Evolutionary conservation across 208 protist species (phyloP).

Genomic region (Histomonas meleagridis): DNA sequence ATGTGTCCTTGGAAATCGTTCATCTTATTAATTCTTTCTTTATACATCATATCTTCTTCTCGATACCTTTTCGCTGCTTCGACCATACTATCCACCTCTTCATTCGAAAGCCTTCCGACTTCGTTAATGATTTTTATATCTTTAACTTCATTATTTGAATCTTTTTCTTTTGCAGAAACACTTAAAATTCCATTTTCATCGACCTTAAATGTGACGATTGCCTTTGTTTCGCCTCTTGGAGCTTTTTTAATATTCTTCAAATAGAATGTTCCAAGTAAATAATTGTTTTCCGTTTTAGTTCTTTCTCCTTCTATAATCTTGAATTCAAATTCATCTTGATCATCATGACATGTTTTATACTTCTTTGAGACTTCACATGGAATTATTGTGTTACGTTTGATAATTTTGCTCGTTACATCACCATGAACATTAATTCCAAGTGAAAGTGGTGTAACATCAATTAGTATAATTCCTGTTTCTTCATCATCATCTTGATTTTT

Average conservation of each 20-base stretch:
- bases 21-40: too few relatives aligned
- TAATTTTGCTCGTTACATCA: conserved; percentile 25
- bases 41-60: too few relatives aligned
- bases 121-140: conserved; percentile 66
- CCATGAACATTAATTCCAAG: conserved; percentile 47
- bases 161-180: conserved; percentile 80
- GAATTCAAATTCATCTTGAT: conserved; percentile 37
- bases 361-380: conserved; percentile 38
- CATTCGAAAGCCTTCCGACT: conserved; percentile 71
- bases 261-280: conserved; percentile 60
- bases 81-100: conserved; percentile 57
- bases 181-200: conserved; percentile 72
- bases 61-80: too few relatives aligned
- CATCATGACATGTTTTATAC: conserved; percentile 48
- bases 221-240: conserved; percentile 52
- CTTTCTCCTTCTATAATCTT: conserved; percentile 42
- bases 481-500: conserved; percentile 52
- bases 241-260: conserved; percentile 82
- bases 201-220: conserved; percentile 82
- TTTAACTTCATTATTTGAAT: background rate
- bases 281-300: conserved; percentile 33
- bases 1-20: too few relatives aligned
- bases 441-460: background rate
- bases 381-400: conserved; percentile 48
- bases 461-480: background rate